Conservation (phyloP, 2,329 filamentous ascomycete genomes). For the Arthrinium phaeospermum region DNA sequence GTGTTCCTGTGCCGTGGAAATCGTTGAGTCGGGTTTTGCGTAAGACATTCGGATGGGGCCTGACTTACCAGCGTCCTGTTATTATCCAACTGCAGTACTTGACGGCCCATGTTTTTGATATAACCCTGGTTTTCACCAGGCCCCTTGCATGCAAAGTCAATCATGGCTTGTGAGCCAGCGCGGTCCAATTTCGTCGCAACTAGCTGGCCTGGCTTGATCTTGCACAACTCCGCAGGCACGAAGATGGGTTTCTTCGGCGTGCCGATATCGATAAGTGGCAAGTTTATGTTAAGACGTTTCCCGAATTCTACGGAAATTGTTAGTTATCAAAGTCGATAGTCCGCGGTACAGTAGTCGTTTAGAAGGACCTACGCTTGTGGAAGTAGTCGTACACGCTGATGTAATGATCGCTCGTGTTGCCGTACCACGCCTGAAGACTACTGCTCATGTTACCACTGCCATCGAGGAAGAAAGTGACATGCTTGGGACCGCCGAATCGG, state of each 20-base stretch:
- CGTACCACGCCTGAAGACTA: constrained; percentile 38
- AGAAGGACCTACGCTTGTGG: constrained; percentile 23
- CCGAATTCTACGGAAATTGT: constrained; percentile 34
- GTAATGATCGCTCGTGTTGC: constrained; percentile 33
- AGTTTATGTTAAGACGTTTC: constrained; percentile 39
- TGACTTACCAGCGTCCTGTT: constrained; percentile 50
- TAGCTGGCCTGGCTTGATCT: constrained; percentile 68
- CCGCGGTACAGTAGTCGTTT: constrained; percentile 27
- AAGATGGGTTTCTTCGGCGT: constrained; percentile 62
- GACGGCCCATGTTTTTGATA: constrained; percentile 63
- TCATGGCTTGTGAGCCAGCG: constrained; percentile 70
- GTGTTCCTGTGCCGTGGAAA: constrained; percentile 28
- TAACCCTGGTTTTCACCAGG: constrained; percentile 71
- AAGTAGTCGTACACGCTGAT: constrained; percentile 46
- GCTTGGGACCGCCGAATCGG: not conserved
- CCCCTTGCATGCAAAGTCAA: constrained; percentile 71
- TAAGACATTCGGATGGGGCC: not conserved
- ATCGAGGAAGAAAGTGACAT: not conserved
- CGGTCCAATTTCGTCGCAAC: constrained; percentile 63
- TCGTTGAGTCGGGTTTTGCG: not conserved
- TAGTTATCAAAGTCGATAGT: constrained; percentile 23
- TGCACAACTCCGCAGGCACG: constrained; percentile 69
- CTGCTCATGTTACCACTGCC: constrained; percentile 21
- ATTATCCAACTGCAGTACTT: constrained; percentile 62
- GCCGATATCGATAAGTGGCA: constrained; percentile 73